Evolutionary conservation across 2,329 filamentous ascomycete genomes (phyloP).

Genomic region (Curvularia sp.): DNA sequence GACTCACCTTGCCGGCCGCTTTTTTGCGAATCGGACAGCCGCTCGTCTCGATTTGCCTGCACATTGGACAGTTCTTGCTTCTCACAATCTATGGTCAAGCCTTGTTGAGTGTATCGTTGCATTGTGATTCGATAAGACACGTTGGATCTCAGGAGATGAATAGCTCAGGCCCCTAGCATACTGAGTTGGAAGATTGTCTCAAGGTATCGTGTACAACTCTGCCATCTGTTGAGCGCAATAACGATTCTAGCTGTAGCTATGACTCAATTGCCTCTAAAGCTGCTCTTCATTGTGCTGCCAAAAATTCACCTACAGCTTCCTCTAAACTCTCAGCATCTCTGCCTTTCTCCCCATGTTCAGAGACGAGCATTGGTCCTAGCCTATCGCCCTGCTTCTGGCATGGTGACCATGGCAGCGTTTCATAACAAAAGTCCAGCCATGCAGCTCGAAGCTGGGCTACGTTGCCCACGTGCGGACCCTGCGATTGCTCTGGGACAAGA

Average conservation of each 20-base stretch:
- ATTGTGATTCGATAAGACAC: too few species aligned
- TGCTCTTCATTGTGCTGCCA: background rate
- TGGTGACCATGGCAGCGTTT: background rate
- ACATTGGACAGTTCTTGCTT: too few species aligned
- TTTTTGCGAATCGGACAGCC: too few species aligned
- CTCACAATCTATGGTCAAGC: too few species aligned
- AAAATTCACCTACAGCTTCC: background rate
- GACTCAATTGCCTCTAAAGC: background rate
- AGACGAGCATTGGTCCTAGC: background rate
- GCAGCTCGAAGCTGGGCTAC: background rate
- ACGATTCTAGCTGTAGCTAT: background rate
- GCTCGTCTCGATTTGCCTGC: too few species aligned
- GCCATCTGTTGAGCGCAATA: background rate
- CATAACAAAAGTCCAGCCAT: background rate
- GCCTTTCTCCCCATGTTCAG: background rate
- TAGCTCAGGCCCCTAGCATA: too few species aligned
- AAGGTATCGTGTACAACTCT: too few species aligned
- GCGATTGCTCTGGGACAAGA: background rate
- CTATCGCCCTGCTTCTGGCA: background rate
- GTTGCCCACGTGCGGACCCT: background rate
- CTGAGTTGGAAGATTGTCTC: too few species aligned
- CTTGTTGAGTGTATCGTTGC: too few species aligned
- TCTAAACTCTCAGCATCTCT: background rate
- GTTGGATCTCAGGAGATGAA: too few species aligned
- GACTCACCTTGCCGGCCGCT: too few species aligned